These are phyloP conservation scores for Microsporum ferrugineum DNA, from an alignment of 2,329 filamentous ascomycete genomes.

Conservation along the genomic window DNA sequence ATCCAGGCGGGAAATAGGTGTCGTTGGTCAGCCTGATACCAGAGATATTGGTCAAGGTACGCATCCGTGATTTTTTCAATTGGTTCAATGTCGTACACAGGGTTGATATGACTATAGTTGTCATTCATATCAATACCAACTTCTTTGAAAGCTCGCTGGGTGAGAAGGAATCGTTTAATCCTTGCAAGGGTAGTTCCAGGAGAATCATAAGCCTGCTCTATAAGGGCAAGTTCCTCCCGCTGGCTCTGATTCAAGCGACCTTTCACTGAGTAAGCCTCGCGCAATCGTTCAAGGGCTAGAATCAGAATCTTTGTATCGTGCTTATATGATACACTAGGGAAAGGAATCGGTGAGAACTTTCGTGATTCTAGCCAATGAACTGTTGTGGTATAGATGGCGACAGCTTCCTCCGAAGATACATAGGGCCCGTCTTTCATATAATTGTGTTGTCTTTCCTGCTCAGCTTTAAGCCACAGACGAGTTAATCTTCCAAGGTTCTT, in stretches of 20 bases:
- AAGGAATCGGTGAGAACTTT: slow-evolving; percentile 97
- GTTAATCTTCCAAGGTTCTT: slow-evolving; percentile 95
- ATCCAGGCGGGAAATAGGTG: slow-evolving; percentile 98
- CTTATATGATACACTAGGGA: slow-evolving; percentile 98
- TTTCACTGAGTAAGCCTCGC: slow-evolving; percentile 96
- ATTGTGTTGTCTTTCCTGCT: slow-evolving; percentile 97
- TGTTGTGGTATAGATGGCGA: slow-evolving; percentile 96
- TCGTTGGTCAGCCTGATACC: slow-evolving; percentile 97
- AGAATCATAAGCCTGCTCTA: slow-evolving; percentile 96
- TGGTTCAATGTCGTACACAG: slow-evolving; percentile 95
- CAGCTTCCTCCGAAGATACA: slow-evolving; percentile 94
- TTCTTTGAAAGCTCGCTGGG: slow-evolving; percentile 96
- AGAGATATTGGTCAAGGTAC: slow-evolving; percentile 94
- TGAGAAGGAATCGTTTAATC: slow-evolving; percentile 95
- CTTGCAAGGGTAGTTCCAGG: slow-evolving; percentile 89
- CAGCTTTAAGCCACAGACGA: slow-evolving; percentile 90
- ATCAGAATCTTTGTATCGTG: slow-evolving; percentile 99
- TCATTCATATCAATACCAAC: slow-evolving; percentile 99
- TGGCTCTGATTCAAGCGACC: slow-evolving; percentile 94
- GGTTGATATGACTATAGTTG: slow-evolving; percentile 98
- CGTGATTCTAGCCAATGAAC: slow-evolving; percentile 98
- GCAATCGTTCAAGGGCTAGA: slow-evolving; percentile 77
- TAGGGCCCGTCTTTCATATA: slow-evolving; percentile 99
- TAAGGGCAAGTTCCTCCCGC: slow-evolving; percentile 88
- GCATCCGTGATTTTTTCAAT: slow-evolving; percentile 99